Base-by-base conservation (phyloP, 306 rosid species). In the Potentilla sterilis region DNA sequence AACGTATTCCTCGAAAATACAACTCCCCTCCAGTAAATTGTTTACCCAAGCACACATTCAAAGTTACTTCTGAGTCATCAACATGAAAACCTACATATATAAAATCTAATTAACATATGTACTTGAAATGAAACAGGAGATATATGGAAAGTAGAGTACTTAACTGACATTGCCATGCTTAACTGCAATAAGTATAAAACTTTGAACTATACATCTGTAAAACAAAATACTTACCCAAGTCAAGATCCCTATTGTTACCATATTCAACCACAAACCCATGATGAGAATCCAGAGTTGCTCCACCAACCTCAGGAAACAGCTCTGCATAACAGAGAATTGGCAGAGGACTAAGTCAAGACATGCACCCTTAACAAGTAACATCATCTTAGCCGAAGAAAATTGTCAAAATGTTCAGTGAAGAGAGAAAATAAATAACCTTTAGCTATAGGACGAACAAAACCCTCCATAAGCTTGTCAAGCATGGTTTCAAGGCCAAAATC, bases 221-320 rank as follows among this genome's bases (percentile, higher is more conserved):
- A 82, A 79, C 73, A 34, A 68, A 76, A 51, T 49, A 77, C 97
- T 82, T 84, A 93, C 98, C 93, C 71, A 93, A 91, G 72, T 91
- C 96, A 7, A 85, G 85, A 81, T 93, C 98, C 69, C 98, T 84
- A 78, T 93, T 80, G 21, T 75, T 84, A 67, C 98, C 98, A 68
- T 91, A 93, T 82, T 93, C 98, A 77, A 93, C 98, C 78, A 89
- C 88, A 86, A 88, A 93, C 62, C 98, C 97, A 83, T 91, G 97
- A 84, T 93, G 98, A 58, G 98, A 88, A 75, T 93, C 98, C 76
- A 93, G 81, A 4, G 98, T 84, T 68, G 93, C 79, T 84, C 98
- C 98, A 82, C 96, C 96, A 82, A 88, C 70, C 81, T 90, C 93
- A 67, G 91, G 46, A 78, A 82, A 93, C 86, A 91, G 88, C 83